A percentile compares a stretch with the other conserved stretches of the same genome.
Evolutionary conservation across 495 filamentous ascomycete species (phyloP).

Genomic region (Viridothelium virens): DNA sequence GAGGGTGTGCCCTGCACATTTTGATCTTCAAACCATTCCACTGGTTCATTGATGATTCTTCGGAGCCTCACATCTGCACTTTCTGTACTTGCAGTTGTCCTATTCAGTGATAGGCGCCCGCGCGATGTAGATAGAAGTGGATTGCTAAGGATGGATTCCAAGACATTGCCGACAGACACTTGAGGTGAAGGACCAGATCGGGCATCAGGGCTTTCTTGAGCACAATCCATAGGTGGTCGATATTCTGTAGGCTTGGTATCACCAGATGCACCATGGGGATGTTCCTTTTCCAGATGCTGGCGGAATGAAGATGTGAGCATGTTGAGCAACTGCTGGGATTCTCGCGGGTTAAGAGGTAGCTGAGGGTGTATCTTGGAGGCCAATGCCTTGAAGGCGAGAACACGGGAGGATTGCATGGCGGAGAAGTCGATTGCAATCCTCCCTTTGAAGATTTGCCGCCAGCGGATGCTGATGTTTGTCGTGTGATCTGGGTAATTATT

Average conservation of each 20-base stretch:
- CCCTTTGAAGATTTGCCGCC: background rate
- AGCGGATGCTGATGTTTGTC: too few relatives aligned
- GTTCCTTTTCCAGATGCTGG: conserved; percentile 58
- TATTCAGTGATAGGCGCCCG: background rate
- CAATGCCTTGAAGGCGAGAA: conserved; percentile 26
- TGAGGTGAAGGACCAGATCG: conserved; percentile 21
- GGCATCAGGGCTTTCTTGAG: background rate
- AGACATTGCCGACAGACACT: conserved; percentile 44
- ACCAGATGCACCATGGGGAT: conserved; percentile 31
- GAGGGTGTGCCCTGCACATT: conserved; percentile 33
- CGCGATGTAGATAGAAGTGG: conserved; percentile 46
- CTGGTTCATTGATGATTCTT: conserved; percentile 19
- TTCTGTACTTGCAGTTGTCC: background rate
- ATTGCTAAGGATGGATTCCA: conserved; percentile 61
- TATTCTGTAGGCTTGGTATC: conserved; percentile 8
- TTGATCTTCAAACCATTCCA: conserved; percentile 39
- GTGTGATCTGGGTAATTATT: too few relatives aligned
- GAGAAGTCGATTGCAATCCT: conserved; percentile 13
- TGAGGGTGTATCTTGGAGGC: conserved; percentile 57
- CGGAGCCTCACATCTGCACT: background rate
- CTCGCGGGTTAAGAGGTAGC: conserved; percentile 53
- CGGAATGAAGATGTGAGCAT: conserved; percentile 71
- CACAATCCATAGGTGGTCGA: background rate
- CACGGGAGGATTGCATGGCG: conserved; percentile 23
- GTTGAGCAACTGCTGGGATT: conserved; percentile 60